phyloP scores from a whole-genome alignment of 179 eudicot genomes.

The Heliamphora pulchella region DNA sequence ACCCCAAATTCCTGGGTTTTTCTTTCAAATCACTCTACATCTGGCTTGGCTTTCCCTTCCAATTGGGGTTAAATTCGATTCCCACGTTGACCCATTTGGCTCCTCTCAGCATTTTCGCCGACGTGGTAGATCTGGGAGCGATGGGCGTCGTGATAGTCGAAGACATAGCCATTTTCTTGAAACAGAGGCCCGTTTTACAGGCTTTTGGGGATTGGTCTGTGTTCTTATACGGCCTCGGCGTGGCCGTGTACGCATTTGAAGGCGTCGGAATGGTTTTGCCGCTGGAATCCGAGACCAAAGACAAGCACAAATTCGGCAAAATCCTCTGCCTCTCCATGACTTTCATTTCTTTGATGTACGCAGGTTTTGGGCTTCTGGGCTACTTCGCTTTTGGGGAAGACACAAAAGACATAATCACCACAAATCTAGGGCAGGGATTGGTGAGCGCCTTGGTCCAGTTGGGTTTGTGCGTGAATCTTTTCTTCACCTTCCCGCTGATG shows the following conservation, averaged over 20 bases:
- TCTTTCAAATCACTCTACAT: slow-evolving; percentile 47
- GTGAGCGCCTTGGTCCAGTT: slow-evolving; percentile 67
- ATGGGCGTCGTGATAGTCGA: slow-evolving; percentile 83
- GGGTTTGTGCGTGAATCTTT: slow-evolving; percentile 72
- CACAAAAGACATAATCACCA: slow-evolving; percentile 79
- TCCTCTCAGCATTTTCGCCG: slow-evolving; percentile 92
- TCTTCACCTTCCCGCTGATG: slow-evolving; percentile 86
- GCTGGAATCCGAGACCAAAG: slow-evolving; percentile 57
- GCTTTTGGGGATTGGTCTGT: slow-evolving; percentile 57
- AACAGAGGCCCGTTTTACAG: slow-evolving; percentile 34
- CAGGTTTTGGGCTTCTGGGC: slow-evolving; percentile 67
- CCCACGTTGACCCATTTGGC: slow-evolving; percentile 88
- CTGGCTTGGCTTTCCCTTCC: slow-evolving; percentile 80
- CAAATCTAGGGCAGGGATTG: slow-evolving; percentile 68
- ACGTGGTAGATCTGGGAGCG: slow-evolving; percentile 77
- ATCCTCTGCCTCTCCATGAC: slow-evolving; percentile 59
- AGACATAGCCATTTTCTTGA: slow-evolving; percentile 37
- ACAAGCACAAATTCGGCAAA: slow-evolving; percentile 55
- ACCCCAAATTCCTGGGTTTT: slow-evolving; percentile 29
- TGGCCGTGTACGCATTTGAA: slow-evolving; percentile 83
- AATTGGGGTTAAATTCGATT: slow-evolving; percentile 73
- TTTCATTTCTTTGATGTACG: slow-evolving; percentile 61
- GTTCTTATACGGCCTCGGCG: slow-evolving; percentile 72
- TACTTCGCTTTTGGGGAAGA: slow-evolving; percentile 81
- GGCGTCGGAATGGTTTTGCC: slow-evolving; percentile 95